These are phyloP conservation scores for Lentinula aciculospora DNA, from an alignment of 768 basidiomycete genomes.

Conservation along the genomic window DNA sequence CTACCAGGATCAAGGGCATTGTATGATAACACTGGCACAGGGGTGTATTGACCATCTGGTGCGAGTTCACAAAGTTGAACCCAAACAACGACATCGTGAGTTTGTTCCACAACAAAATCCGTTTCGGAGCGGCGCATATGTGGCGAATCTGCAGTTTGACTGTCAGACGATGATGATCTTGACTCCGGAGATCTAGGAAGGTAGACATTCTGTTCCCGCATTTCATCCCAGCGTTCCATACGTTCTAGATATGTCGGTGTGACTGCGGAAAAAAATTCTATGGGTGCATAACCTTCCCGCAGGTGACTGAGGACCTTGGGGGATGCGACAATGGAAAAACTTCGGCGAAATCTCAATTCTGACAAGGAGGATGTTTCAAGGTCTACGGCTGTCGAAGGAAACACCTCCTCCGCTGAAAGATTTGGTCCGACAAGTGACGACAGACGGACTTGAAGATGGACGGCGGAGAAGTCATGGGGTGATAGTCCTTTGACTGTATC, in stretches of 20 bases:
- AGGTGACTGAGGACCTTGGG: conserved; percentile 70
- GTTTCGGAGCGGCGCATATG: conserved; percentile 90
- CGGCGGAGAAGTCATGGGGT: conserved; percentile 79
- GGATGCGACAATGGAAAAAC: conserved; percentile 73
- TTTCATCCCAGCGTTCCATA: conserved; percentile 90
- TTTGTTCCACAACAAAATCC: conserved; percentile 83
- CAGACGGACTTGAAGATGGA: conserved; percentile 85
- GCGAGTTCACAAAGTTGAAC: conserved; percentile 84
- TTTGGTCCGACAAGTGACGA: conserved; percentile 80
- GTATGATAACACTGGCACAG: conserved; percentile 78
- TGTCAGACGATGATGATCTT: conserved; percentile 26
- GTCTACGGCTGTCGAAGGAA: conserved; percentile 70
- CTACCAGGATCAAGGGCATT: conserved; percentile 75
- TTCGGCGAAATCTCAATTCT: conserved; percentile 79
- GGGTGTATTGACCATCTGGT: conserved; percentile 76
- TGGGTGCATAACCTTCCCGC: conserved; percentile 70
- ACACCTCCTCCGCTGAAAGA: conserved; percentile 72
- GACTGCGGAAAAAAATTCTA: conserved; percentile 87
- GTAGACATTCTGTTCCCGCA: conserved; percentile 68
- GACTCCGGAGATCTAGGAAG: conserved; percentile 29
- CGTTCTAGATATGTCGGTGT: conserved; percentile 82
- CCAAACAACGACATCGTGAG: conserved; percentile 88
- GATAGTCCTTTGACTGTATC: conserved; percentile 88
- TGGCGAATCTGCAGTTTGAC: conserved; percentile 39
- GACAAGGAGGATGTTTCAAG: conserved; percentile 66